Percentiles rank a stretch among this genome's conserved stretches.
phyloP scores from a whole-genome alignment of 2,329 filamentous ascomycete genomes.

The Neonectria ditissima region DNA sequence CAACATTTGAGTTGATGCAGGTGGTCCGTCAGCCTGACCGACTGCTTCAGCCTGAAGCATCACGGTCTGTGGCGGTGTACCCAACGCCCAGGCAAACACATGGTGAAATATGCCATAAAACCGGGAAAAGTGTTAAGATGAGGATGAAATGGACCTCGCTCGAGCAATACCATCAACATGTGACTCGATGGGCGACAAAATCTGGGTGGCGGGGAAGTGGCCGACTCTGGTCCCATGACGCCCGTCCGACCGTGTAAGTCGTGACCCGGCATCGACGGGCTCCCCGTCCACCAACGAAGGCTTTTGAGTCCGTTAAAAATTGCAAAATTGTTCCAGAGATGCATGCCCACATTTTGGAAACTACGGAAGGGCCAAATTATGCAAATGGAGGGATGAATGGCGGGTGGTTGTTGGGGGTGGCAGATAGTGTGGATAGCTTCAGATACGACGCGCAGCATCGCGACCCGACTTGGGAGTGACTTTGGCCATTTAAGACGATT shows the following conservation, averaged over 20 bases:
- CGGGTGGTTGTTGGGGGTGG: conserved; percentile 36
- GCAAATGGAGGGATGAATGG: conserved; percentile 31
- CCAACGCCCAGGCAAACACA: conserved; percentile 7
- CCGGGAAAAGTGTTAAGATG: not conserved
- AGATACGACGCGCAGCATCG: conserved; percentile 41
- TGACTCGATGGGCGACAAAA: conserved; percentile 1
- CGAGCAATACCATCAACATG: not conserved
- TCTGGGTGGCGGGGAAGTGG: conserved; percentile 13
- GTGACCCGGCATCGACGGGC: conserved; percentile 30
- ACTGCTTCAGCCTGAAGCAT: conserved; percentile 10
- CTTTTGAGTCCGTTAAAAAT: conserved; percentile 33
- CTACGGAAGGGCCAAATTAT: conserved; percentile 2
- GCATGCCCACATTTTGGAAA: not conserved
- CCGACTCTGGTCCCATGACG: conserved; percentile 32
- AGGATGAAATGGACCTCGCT: conserved; percentile 5
- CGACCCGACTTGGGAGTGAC: conserved; percentile 45
- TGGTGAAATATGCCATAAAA: not conserved
- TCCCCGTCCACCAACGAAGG: conserved; percentile 8
- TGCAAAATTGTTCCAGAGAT: conserved; percentile 24
- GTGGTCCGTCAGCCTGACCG: conserved; percentile 15
- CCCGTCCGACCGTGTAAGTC: conserved; percentile 46
- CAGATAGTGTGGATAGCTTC: conserved; percentile 51
- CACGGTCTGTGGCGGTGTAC: conserved; percentile 1
- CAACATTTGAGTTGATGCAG: not conserved
- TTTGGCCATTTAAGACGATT: conserved; percentile 36